A percentile compares a stretch with the other conserved stretches of the same genome.
Conservation (phyloP, 2,329 filamentous ascomycete genomes). For the Epichloe aotearoae region DNA sequence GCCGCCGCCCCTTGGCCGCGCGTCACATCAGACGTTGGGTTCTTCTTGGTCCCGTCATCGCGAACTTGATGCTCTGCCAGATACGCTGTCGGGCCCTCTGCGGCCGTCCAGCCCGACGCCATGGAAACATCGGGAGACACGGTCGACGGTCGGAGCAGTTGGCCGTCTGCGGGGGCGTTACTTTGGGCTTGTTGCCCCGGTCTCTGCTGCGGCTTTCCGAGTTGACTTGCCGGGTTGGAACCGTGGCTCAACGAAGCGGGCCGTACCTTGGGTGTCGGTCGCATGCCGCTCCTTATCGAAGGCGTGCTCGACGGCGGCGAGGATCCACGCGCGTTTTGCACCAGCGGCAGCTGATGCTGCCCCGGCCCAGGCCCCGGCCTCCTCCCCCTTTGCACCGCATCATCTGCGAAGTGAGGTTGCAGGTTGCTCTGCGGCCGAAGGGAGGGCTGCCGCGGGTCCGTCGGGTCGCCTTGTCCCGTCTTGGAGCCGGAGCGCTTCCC, state of each 20-base stretch:
- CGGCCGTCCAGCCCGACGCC: conserved; percentile 1
- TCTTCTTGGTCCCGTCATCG: neutral
- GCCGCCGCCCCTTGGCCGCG: no score
- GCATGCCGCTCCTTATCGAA: neutral
- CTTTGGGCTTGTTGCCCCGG: neutral
- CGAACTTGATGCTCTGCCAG: neutral
- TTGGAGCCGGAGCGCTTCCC: conserved; percentile 12
- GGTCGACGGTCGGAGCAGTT: neutral
- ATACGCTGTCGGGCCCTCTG: neutral
- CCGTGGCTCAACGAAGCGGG: neutral
- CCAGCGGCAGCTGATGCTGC: no score
- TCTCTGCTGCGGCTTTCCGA: neutral
- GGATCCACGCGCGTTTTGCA: neutral
- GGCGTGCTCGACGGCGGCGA: neutral
- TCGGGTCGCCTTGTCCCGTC: conserved; percentile 2
- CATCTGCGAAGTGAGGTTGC: neutral
- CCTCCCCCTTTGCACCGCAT: neutral
- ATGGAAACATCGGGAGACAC: conserved; percentile 7
- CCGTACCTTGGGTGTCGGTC: neutral
- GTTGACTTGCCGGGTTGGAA: neutral
- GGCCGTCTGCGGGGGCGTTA: neutral
- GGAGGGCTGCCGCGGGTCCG: neutral
- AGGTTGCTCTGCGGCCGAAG: neutral
- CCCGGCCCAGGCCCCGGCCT: no score
- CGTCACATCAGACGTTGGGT: neutral